Percentiles rank a stretch among this genome's conserved stretches.
phyloP scores from a whole-genome alignment of 495 filamentous ascomycete genomes.

The Chaetomium tenue region DNA sequence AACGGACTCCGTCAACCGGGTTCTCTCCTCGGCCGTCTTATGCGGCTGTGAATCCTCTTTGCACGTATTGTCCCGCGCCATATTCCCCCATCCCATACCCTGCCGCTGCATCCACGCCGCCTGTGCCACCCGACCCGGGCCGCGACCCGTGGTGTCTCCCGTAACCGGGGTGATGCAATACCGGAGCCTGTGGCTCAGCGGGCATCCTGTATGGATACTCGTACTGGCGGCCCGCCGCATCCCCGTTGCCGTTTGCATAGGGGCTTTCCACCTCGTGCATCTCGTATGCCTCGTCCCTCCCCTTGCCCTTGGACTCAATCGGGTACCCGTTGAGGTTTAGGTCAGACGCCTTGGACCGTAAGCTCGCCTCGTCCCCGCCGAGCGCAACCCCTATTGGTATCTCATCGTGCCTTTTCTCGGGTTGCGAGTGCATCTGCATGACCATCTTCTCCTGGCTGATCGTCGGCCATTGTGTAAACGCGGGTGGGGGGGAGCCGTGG shows the following conservation, averaged over 20 bases:
- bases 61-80: not conserved
- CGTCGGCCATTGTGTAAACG: conserved; percentile 37
- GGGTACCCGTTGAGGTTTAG: conserved; percentile 24
- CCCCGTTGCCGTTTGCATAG: conserved; percentile 15
- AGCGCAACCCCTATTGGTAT: conserved; percentile 40
- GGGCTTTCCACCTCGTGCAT: conserved; percentile 38
- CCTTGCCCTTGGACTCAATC: conserved; percentile 36
- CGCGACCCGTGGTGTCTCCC: conserved; percentile 30
- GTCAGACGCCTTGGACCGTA: conserved; percentile 32
- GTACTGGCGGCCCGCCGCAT: conserved; percentile 1
- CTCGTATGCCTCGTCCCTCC: conserved; percentile 35
- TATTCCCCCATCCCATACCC: conserved; percentile 9
- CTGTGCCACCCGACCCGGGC: conserved; percentile 21
- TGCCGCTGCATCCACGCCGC: not conserved
- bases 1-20: not conserved
- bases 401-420: conserved; percentile 31
- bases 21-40: not conserved
- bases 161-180: conserved; percentile 38
- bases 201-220: conserved; percentile 28
- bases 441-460: conserved; percentile 31
- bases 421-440: conserved; percentile 31
- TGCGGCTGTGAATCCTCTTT: conserved; percentile 1
- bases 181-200: conserved; percentile 30
- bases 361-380: conserved; percentile 35
- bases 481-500: conserved; percentile 29